These are phyloP conservation scores for Monilinia polystroma DNA, from an alignment of 2,329 filamentous ascomycete species.

Conservation along the genomic window DNA sequence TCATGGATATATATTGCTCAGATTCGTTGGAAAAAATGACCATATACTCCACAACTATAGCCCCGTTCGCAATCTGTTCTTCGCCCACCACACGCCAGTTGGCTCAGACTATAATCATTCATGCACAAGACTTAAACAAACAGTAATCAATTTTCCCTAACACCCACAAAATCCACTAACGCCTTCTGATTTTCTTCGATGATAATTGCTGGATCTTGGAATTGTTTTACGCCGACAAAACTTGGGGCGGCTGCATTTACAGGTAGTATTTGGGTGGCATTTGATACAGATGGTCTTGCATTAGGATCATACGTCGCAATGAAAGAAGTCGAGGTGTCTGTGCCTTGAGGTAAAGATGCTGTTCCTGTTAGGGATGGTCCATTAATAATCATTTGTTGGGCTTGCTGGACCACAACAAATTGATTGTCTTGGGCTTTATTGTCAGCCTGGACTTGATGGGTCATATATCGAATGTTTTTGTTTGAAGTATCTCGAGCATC, in stretches of 20 bases:
- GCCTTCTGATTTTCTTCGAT: constrained; percentile 31
- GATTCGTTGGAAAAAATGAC: neutral
- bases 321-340: neutral
- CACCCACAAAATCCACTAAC: constrained; percentile 28
- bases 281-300: constrained; percentile 16
- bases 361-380: neutral
- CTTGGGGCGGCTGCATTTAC: constrained; percentile 25
- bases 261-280: constrained; percentile 30
- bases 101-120: neutral
- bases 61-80: too few species aligned
- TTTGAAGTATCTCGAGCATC: constrained; percentile 32
- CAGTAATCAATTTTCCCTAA: neutral
- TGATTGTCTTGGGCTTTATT: constrained; percentile 23
- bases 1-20: too few species aligned
- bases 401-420: constrained; percentile 30
- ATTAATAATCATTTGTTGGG: constrained; percentile 25
- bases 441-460: constrained; percentile 35
- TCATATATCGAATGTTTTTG: constrained; percentile 33
- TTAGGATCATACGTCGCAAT: constrained; percentile 25
- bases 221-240: constrained; percentile 26
- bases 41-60: too few species aligned
- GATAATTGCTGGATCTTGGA: constrained; percentile 33
- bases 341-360: constrained; percentile 16
- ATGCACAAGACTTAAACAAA: neutral
- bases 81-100: neutral